Conservation (phyloP, 257 asterid genomes). For the Primulina tabacum region DNA sequence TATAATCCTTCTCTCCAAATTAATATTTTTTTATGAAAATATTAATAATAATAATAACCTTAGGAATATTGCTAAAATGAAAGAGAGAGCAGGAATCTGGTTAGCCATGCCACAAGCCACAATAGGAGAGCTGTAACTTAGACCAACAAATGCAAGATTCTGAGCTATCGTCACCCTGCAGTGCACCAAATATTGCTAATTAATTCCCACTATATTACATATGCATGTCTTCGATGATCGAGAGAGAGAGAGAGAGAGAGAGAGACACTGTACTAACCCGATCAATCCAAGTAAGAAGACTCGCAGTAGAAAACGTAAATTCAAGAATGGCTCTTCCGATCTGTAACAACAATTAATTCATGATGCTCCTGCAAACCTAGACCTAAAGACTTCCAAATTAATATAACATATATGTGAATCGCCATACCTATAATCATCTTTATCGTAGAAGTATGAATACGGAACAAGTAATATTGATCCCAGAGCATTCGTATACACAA, state of each 20-base stretch:
- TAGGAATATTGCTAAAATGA: slow-evolving; percentile 52
- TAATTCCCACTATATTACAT: not conserved
- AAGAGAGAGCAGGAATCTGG: slow-evolving; percentile 61
- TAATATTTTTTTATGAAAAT: too few species aligned
- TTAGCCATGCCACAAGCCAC: slow-evolving; percentile 79
- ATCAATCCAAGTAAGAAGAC: slow-evolving; percentile 61
- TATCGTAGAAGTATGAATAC: slow-evolving; percentile 33
- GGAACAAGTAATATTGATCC: slow-evolving; percentile 55
- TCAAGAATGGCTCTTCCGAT: slow-evolving; percentile 42
- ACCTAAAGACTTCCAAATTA: too few species aligned
- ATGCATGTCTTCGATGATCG: too few species aligned
- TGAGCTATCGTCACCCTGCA: slow-evolving; percentile 71
- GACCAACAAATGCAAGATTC: slow-evolving; percentile 69
- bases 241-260: too few species aligned
- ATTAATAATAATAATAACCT: slow-evolving; percentile 37
- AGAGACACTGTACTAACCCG: slow-evolving; percentile 51
- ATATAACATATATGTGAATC: too few species aligned
- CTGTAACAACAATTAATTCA: slow-evolving; percentile 31
- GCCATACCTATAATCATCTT: slow-evolving; percentile 36
- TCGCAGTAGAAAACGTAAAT: slow-evolving; percentile 38
- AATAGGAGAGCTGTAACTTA: slow-evolving; percentile 77
- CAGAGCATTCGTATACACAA: slow-evolving; percentile 69
- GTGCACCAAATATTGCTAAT: not conserved
- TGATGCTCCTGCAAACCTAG: too few species aligned
- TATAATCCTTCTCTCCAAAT: too few species aligned